A percentile compares a stretch with the other conserved stretches of the same genome.
These are phyloP conservation scores for Ganoderma multipileum DNA, from an alignment of 1,284 basidiomycete species.

Conservation along the genomic window DNA sequence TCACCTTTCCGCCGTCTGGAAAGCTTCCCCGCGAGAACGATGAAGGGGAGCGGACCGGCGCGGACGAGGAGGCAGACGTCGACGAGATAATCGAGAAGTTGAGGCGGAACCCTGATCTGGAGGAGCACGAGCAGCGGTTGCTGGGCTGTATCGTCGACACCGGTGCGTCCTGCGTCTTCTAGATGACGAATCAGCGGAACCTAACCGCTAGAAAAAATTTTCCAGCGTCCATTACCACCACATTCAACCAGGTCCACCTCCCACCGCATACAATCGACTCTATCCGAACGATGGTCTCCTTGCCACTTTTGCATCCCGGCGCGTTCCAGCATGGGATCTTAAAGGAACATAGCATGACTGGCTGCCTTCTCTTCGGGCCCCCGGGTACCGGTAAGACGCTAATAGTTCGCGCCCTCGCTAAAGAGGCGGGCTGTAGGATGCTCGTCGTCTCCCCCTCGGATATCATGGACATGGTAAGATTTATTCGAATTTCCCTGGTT, in stretches of 20 bases:
- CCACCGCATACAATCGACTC: conserved; percentile 87
- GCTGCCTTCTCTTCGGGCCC: conserved; percentile 89
- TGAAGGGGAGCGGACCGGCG: conserved; percentile 46
- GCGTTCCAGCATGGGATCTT: conserved; percentile 93
- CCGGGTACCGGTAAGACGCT: conserved; percentile 94
- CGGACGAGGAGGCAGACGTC: conserved; percentile 46
- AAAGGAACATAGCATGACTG: conserved; percentile 89
- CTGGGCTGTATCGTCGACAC: conserved; percentile 86
- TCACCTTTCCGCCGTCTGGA: conserved; percentile 50
- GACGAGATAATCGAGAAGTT: conserved; percentile 81
- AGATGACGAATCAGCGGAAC: conserved; percentile 10
- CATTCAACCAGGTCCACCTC: conserved; percentile 88
- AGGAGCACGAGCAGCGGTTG: conserved; percentile 78
- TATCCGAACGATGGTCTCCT: conserved; percentile 88
- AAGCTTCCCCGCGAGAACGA: conserved; percentile 47
- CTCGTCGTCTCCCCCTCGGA: conserved; percentile 84
- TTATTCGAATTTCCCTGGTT: background rate
- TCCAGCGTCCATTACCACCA: conserved; percentile 76
- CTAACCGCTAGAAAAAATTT: conserved; percentile 22
- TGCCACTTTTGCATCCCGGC: conserved; percentile 89
- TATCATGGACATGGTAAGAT: conserved; percentile 85
- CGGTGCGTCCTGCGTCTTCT: conserved; percentile 49
- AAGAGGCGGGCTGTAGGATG: conserved; percentile 91
- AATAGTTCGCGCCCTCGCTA: conserved; percentile 89
- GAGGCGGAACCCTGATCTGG: conserved; percentile 77